Conservation (phyloP, 2,329 filamentous ascomycete species). For the Pseudomassariella vexata region DNA sequence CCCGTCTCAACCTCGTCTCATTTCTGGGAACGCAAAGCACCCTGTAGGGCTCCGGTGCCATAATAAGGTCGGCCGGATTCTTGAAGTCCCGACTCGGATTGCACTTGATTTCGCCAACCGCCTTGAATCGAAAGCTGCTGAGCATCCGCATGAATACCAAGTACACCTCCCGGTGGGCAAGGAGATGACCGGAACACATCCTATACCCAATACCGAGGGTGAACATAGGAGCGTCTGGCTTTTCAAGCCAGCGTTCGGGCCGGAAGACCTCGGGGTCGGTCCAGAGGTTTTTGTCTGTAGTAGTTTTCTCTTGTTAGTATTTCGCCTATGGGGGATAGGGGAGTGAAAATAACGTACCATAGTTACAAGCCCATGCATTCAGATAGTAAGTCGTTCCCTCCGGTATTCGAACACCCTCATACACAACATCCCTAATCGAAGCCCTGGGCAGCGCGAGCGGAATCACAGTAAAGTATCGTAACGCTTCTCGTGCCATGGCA, state of each 20-base stretch:
- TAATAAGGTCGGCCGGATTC: slow-evolving; percentile 3
- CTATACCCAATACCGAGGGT: slow-evolving; percentile 5
- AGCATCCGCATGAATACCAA: slow-evolving; percentile 4
- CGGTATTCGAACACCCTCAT: slow-evolving; percentile 52
- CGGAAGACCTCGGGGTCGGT: slow-evolving; percentile 4
- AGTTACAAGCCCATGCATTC: slow-evolving; percentile 65
- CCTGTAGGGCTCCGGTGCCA: slow-evolving; percentile 1
- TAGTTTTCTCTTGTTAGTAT: not conserved
- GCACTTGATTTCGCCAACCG: not conserved
- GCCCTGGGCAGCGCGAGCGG: slow-evolving; percentile 56
- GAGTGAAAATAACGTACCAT: slow-evolving; percentile 50
- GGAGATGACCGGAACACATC: slow-evolving; percentile 5
- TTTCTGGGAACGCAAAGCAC: slow-evolving; percentile 3
- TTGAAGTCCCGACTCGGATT: slow-evolving; percentile 3
- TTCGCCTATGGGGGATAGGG: too few relatives aligned
- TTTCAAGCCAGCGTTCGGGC: slow-evolving; percentile 4
- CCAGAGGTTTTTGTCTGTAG: slow-evolving; percentile 3
- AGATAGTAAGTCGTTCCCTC: slow-evolving; percentile 59
- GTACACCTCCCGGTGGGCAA: slow-evolving; percentile 5
- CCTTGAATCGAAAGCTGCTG: slow-evolving; percentile 5
- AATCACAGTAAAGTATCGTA: slow-evolving; percentile 59
- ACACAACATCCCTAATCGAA: slow-evolving; percentile 53
- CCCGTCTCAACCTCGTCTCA: slow-evolving; percentile 2
- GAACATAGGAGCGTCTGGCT: slow-evolving; percentile 5
- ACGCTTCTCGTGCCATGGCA: slow-evolving; percentile 57